A percentile compares a stretch with the other conserved stretches of the same genome.
phyloP scores from a whole-genome alignment of 1,284 basidiomycete species.

The Xerocomus nothofagi region DNA sequence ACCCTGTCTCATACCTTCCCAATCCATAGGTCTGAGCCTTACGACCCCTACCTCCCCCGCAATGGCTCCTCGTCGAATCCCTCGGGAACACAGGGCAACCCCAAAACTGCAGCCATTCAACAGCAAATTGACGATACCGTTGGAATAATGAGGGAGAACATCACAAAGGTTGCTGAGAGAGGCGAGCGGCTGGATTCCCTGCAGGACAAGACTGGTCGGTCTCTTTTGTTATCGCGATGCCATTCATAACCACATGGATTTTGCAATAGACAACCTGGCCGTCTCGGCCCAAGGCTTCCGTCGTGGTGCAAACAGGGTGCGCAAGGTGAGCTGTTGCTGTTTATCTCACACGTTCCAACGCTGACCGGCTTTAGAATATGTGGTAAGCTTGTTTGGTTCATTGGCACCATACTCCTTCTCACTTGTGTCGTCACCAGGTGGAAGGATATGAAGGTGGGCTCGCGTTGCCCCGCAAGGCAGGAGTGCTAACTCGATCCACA shows the following conservation, averaged over 20 bases:
- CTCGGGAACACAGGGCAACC: constrained; percentile 50
- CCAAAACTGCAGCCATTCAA: constrained; percentile 92
- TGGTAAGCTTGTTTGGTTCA: constrained; percentile 55
- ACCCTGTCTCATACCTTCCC: constrained; percentile 6
- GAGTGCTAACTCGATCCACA: constrained; percentile 31
- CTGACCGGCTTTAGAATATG: constrained; percentile 61
- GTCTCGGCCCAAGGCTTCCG: constrained; percentile 99
- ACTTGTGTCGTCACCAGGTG: constrained; percentile 56
- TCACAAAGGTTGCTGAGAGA: constrained; percentile 92
- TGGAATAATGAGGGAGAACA: constrained; percentile 97
- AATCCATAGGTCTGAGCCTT: constrained; percentile 79
- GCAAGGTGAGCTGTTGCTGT: constrained; percentile 75
- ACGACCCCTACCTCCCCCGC: constrained; percentile 93
- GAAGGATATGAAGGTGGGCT: constrained; percentile 92
- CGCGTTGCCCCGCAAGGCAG: constrained; percentile 3
- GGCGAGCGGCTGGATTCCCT: constrained; percentile 92
- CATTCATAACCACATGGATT: not conserved
- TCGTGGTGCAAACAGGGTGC: constrained; percentile 93
- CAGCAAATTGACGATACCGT: constrained; percentile 94
- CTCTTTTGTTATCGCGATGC: constrained; percentile 4
- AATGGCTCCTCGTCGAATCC: constrained; percentile 66
- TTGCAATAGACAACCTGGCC: constrained; percentile 82
- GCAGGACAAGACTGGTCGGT: constrained; percentile 96
- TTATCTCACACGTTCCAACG: constrained; percentile 22
- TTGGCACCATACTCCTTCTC: constrained; percentile 3